Percentiles rank a stretch among this genome's conserved stretches.
Evolutionary conservation across 208 protist genomes (phyloP).

Genomic region (Trypanosoma avium): DNA sequence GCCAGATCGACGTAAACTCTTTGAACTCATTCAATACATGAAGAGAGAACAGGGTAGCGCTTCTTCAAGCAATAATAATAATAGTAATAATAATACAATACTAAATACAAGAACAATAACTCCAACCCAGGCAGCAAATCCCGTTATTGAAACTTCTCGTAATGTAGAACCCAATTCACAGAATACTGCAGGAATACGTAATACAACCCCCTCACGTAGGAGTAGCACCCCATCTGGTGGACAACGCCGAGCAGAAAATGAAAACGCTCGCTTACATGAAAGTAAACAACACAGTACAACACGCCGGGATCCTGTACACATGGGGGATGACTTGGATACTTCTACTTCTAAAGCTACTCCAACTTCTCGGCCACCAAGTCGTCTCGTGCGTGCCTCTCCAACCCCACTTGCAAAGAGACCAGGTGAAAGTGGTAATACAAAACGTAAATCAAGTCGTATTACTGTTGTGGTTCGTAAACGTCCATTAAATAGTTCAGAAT

Average conservation of each 20-base stretch:
- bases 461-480: slow-evolving; percentile 91
- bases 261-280: slow-evolving; percentile 30
- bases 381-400: slow-evolving; percentile 48
- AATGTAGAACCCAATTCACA: slow-evolving; percentile 19
- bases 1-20: slow-evolving; percentile 90
- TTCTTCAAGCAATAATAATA: slow-evolving; percentile 5
- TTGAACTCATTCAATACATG: slow-evolving; percentile 91
- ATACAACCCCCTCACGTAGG: slow-evolving; percentile 32
- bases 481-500: slow-evolving; percentile 81
- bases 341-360: slow-evolving; percentile 32
- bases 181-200: slow-evolving; percentile 19
- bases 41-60: slow-evolving; percentile 65
- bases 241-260: slow-evolving; percentile 25
- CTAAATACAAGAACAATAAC: no score
- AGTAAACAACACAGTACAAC: slow-evolving; percentile 23
- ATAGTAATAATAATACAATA: no score
- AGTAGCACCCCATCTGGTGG: slow-evolving; percentile 24
- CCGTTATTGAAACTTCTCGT: slow-evolving; percentile 5
- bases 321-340: slow-evolving; percentile 33
- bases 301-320: slow-evolving; percentile 51
- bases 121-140: no score
- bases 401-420: slow-evolving; percentile 54
- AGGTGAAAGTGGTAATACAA: slow-evolving; percentile 30
- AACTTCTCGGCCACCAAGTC: slow-evolving; percentile 64
- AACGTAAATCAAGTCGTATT: slow-evolving; percentile 74